A percentile compares a stretch with the other conserved stretches of the same genome.
phyloP scores from a whole-genome alignment of 108 stramenopile species.

The Conticribra guillardii region DNA sequence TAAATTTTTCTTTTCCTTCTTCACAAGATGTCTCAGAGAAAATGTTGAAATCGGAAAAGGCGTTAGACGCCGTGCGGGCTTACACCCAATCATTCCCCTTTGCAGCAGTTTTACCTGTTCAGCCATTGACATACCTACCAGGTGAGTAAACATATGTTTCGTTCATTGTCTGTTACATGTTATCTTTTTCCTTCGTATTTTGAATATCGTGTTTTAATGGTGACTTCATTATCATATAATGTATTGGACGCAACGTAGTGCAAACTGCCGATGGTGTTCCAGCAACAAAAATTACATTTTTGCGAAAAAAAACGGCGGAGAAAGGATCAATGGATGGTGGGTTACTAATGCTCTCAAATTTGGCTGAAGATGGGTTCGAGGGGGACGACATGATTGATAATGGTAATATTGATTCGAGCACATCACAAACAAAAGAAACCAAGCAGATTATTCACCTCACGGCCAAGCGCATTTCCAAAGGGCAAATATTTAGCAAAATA shows the following conservation, averaged over 20 bases:
- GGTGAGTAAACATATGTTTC: too few species aligned
- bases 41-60: constrained; percentile 3
- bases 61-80: constrained; percentile 35
- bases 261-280: constrained; percentile 55
- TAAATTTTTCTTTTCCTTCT: constrained; percentile 42
- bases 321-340: constrained; percentile 80
- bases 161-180: too few species aligned
- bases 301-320: constrained; percentile 76
- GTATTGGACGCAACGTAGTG: too few species aligned
- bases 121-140: constrained; percentile 79
- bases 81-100: constrained; percentile 80
- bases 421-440: too few species aligned
- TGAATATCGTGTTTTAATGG: too few species aligned
- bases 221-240: too few species aligned
- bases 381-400: constrained; percentile 17
- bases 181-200: too few species aligned
- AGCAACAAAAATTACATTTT: constrained; percentile 66
- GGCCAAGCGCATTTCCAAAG: constrained; percentile 64
- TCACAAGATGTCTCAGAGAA: too few species aligned
- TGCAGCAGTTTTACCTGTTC: constrained; percentile 75
- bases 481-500: constrained; percentile 72
- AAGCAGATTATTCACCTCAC: constrained; percentile 49
- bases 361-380: constrained; percentile 26
- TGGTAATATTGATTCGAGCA: constrained; percentile 3
- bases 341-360: constrained; percentile 57